Conservation (phyloP, 2,329 filamentous ascomycete species). For the Aspergillus arachidicola region DNA sequence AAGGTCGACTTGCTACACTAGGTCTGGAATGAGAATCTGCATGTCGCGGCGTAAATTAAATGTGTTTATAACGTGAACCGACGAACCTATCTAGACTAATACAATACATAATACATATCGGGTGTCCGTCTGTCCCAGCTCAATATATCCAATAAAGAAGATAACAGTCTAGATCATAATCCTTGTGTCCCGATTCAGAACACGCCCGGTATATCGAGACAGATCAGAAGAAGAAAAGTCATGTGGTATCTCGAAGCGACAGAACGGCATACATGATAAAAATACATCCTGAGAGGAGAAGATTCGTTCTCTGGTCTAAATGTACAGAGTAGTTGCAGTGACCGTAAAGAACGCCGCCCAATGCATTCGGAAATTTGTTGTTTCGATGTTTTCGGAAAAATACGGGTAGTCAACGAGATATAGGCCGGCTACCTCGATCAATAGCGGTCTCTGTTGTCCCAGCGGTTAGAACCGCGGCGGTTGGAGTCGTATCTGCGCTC, state of each 20-base stretch:
- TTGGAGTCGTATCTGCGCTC: slow-evolving; percentile 8
- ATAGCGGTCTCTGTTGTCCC: background rate
- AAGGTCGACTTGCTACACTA: no score
- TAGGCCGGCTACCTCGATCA: background rate
- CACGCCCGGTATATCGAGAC: background rate
- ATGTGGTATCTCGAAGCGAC: background rate
- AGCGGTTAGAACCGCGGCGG: background rate
- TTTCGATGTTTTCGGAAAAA: background rate
- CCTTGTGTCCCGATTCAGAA: background rate
- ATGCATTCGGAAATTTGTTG: slow-evolving; percentile 19
- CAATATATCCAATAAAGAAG: background rate
- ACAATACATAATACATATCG: background rate
- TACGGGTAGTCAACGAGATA: background rate
- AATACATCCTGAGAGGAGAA: slow-evolving; percentile 6
- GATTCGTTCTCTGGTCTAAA: background rate
- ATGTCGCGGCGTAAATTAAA: background rate
- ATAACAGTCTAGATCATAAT: background rate
- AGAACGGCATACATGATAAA: slow-evolving; percentile 1
- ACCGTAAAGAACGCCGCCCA: slow-evolving; percentile 30
- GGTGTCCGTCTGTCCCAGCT: background rate
- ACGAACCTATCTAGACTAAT: background rate
- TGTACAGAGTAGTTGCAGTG: background rate
- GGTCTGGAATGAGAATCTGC: background rate
- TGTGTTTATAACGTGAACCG: background rate
- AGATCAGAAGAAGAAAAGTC: slow-evolving; percentile 1